Percentiles rank a stretch among this genome's conserved stretches.
Conservation (phyloP, 768 basidiomycete genomes). For the Russula olivacea region DNA sequence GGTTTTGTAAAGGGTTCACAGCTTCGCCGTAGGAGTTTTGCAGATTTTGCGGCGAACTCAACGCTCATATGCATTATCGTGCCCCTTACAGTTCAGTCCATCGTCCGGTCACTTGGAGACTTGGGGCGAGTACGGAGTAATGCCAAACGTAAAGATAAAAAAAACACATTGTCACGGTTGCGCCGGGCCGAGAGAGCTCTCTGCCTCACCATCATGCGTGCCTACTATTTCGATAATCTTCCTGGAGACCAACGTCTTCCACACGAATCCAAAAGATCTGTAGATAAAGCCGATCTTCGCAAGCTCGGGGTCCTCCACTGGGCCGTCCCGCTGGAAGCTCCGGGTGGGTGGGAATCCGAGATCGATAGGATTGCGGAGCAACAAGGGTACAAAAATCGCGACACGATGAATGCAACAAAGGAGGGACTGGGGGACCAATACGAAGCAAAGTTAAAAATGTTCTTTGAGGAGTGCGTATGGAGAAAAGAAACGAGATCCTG, state of each 20-base stretch:
- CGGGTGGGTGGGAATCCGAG: constrained; percentile 42
- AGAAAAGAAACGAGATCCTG: neutral
- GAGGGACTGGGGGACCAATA: constrained; percentile 77
- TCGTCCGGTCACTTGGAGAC: no score
- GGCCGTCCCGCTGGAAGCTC: constrained; percentile 54
- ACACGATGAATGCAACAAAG: constrained; percentile 70
- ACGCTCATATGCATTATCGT: no score
- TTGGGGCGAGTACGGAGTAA: no score
- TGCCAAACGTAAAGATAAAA: no score
- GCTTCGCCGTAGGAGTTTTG: no score
- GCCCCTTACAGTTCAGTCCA: no score
- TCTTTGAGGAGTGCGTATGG: constrained; percentile 67
- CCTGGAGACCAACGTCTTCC: constrained; percentile 76
- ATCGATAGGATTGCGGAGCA: constrained; percentile 60
- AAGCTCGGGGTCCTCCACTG: constrained; percentile 61
- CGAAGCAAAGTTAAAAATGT: constrained; percentile 73
- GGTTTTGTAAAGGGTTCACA: no score
- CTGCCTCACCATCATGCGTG: constrained; percentile 37
- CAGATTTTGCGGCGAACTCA: no score
- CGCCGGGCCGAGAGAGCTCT: neutral
- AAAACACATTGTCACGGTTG: neutral
- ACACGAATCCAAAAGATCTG: constrained; percentile 64
- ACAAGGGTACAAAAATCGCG: constrained; percentile 77
- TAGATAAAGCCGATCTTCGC: constrained; percentile 44
- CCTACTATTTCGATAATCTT: constrained; percentile 69